Conservation (phyloP, 352 stramenopile genomes). For the Pythium aristosporum region DNA sequence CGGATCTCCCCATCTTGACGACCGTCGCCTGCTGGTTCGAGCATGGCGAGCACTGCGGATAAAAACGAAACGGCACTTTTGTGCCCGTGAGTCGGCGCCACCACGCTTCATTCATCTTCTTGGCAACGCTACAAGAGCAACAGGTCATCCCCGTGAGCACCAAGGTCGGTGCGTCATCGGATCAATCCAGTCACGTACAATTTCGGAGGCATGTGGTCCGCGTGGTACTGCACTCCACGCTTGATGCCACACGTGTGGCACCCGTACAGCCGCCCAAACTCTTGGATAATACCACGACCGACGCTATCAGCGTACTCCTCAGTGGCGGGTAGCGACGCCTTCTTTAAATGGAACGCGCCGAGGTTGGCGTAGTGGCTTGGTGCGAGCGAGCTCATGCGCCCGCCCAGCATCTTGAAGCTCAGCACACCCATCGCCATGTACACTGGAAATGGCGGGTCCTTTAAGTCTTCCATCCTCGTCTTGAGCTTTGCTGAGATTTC, state of each 20-base stretch:
- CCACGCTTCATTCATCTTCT: constrained; percentile 45
- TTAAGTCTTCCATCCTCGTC: constrained; percentile 17
- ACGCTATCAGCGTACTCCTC: constrained; percentile 65
- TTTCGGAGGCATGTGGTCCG: constrained; percentile 86
- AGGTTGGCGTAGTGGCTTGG: constrained; percentile 75
- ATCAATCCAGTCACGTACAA: constrained; percentile 32
- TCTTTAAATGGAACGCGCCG: constrained; percentile 76
- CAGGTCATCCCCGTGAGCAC: neutral
- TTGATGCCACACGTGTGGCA: constrained; percentile 84
- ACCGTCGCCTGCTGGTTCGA: constrained; percentile 71
- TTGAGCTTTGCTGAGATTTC: constrained; percentile 7
- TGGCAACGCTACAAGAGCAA: constrained; percentile 45
- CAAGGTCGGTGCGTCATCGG: neutral
- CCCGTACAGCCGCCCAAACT: constrained; percentile 76
- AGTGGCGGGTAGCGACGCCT: constrained; percentile 72
- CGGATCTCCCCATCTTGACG: constrained; percentile 61
- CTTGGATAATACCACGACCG: constrained; percentile 68
- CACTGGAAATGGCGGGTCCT: constrained; percentile 44
- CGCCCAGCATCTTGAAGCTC: constrained; percentile 76
- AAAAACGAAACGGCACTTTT: constrained; percentile 76
- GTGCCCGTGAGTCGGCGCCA: constrained; percentile 40
- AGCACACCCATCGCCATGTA: constrained; percentile 76
- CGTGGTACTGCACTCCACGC: constrained; percentile 64
- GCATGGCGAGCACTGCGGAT: constrained; percentile 80
- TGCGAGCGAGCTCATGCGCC: constrained; percentile 64